These are phyloP conservation scores for Epichloe bromicola DNA, from an alignment of 2,329 filamentous ascomycete genomes.

Conservation along the genomic window DNA sequence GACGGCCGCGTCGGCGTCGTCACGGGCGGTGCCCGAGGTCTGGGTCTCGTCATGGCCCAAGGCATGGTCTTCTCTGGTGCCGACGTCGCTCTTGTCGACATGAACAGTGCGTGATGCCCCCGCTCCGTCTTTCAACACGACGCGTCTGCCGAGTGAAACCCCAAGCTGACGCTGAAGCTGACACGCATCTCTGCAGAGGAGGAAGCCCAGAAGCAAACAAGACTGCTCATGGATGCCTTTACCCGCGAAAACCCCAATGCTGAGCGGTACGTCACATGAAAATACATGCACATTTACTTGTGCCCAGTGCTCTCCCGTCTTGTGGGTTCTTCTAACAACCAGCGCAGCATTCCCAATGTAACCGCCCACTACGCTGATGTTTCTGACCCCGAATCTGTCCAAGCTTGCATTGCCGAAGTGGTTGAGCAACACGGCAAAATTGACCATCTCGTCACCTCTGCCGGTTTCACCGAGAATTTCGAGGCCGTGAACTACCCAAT, in stretches of 20 bases:
- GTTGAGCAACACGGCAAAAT: conserved; percentile 57
- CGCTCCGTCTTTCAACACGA: background rate
- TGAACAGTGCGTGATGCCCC: conserved; percentile 52
- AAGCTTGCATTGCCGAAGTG: conserved; percentile 53
- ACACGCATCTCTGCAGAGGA: conserved; percentile 45
- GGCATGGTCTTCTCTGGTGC: conserved; percentile 79
- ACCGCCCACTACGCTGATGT: conserved; percentile 89
- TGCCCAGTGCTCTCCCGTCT: background rate
- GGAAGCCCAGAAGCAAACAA: conserved; percentile 67
- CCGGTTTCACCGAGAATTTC: conserved; percentile 93
- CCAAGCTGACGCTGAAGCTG: background rate
- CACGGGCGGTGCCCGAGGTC: conserved; percentile 77
- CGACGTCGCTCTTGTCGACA: conserved; percentile 81
- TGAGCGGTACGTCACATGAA: conserved; percentile 36
- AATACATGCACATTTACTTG: no score
- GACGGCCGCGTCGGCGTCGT: conserved; percentile 74
- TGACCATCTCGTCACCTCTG: conserved; percentile 88
- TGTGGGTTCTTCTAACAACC: background rate
- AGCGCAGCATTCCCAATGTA: conserved; percentile 53
- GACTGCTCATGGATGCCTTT: conserved; percentile 63
- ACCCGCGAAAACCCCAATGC: conserved; percentile 66
- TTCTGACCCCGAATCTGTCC: conserved; percentile 65
- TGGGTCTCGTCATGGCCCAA: conserved; percentile 88
- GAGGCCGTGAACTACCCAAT: conserved; percentile 83
- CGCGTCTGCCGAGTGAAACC: background rate